Conservation (phyloP, 768 basidiomycete species). For the Phylloporus sp. region DNA sequence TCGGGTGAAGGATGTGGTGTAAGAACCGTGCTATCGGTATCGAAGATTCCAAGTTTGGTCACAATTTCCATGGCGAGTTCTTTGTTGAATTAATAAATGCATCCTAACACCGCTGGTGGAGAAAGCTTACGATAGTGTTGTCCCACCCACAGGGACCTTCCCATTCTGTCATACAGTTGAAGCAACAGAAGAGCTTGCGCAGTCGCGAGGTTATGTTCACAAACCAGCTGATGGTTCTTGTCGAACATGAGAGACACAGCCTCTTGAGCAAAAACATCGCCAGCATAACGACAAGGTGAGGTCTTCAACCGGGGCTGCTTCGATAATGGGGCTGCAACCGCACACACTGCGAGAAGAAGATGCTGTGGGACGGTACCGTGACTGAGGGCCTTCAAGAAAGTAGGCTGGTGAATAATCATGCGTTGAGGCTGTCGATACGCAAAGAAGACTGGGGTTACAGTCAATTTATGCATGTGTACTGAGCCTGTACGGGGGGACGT, state of each 20-base stretch:
- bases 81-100: constrained; percentile 35
- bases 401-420: constrained; percentile 74
- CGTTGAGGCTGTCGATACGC: constrained; percentile 77
- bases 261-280: constrained; percentile 51
- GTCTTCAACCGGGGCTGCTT: constrained; percentile 61
- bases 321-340: constrained; percentile 73
- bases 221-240: constrained; percentile 53
- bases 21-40: constrained; percentile 56
- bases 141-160: constrained; percentile 33
- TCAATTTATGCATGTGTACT: background rate
- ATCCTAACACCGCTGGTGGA: background rate
- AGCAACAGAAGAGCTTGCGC: constrained; percentile 75
- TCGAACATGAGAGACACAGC: constrained; percentile 72
- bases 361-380: constrained; percentile 65
- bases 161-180: constrained; percentile 58
- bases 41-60: constrained; percentile 61
- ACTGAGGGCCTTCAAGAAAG: constrained; percentile 63
- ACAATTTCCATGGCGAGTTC: constrained; percentile 60
- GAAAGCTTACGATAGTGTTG: constrained; percentile 30
- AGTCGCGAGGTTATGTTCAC: constrained; percentile 62
- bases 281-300: constrained; percentile 51
- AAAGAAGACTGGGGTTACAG: constrained; percentile 60
- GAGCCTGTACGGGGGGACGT: constrained; percentile 25
- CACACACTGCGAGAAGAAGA: constrained; percentile 71
- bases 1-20: constrained; percentile 57